Percentiles rank a stretch among this genome's conserved stretches.
These are phyloP conservation scores for Candida taoyuanica DNA, from an alignment of 805 yeast species.

Conservation along the genomic window DNA sequence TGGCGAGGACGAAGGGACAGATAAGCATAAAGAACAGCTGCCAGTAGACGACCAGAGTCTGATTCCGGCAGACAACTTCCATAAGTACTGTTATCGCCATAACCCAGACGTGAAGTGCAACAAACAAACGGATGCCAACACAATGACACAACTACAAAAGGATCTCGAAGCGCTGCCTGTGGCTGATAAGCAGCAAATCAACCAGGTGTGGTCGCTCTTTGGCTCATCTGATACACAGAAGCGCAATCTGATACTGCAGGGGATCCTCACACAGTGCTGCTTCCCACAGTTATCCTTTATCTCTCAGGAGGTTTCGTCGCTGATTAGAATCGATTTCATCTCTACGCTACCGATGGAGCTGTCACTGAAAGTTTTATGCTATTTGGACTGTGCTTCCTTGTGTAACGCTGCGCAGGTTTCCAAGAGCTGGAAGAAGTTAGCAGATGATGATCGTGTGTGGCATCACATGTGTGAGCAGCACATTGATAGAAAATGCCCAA, in stretches of 20 bases:
- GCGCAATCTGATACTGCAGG: constrained; percentile 73
- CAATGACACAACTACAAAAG: constrained; percentile 60
- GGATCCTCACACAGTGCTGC: constrained; percentile 84
- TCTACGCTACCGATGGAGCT: constrained; percentile 82
- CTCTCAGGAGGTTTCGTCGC: constrained; percentile 68
- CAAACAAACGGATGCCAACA: constrained; percentile 57
- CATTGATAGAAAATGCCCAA: constrained; percentile 94
- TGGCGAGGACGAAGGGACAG: constrained; percentile 1
- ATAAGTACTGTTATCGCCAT: constrained; percentile 84
- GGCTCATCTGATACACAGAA: constrained; percentile 67
- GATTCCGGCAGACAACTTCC: constrained; percentile 44
- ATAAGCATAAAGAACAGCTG: not conserved
- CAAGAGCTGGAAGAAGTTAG: constrained; percentile 77
- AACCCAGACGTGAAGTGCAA: constrained; percentile 82
- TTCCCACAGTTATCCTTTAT: constrained; percentile 90
- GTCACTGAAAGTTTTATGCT: constrained; percentile 78
- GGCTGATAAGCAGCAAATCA: constrained; percentile 72
- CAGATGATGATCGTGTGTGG: constrained; percentile 97
- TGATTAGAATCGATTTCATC: constrained; percentile 86
- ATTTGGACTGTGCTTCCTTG: constrained; percentile 87
- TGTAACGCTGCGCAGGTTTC: constrained; percentile 94
- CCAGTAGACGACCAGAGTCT: constrained; percentile 10
- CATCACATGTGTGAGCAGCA: constrained; percentile 98
- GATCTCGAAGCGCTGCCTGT: constrained; percentile 54
- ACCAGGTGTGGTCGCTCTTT: constrained; percentile 81